phyloP scores from a whole-genome alignment of 352 stramenopile genomes.

The Phytophthora idaei region DNA sequence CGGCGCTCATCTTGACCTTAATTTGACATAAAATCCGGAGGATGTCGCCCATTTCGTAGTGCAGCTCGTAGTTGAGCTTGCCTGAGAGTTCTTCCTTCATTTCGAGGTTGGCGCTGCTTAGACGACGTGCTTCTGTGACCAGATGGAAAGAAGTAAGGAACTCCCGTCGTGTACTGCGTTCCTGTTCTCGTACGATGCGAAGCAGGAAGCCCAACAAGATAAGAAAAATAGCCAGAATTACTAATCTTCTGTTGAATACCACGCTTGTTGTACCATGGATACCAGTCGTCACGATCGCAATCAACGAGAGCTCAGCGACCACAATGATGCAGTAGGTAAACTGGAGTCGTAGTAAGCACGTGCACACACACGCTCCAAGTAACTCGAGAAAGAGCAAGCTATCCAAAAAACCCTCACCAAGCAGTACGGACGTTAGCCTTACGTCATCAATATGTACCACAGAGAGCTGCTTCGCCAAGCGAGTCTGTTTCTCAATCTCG shows the following conservation, averaged over 20 bases:
- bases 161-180: slow-evolving; percentile 47
- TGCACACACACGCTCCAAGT: slow-evolving; percentile 40
- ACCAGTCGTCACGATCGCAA: slow-evolving; percentile 39
- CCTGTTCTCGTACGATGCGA: slow-evolving; percentile 49
- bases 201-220: slow-evolving; percentile 41
- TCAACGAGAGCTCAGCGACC: slow-evolving; percentile 41
- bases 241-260: slow-evolving; percentile 29
- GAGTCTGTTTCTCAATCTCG: slow-evolving; percentile 44
- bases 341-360: slow-evolving; percentile 56
- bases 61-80: slow-evolving; percentile 67
- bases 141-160: slow-evolving; percentile 65
- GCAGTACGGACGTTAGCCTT: slow-evolving; percentile 20
- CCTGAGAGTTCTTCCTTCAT: slow-evolving; percentile 69
- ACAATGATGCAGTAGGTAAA: slow-evolving; percentile 57
- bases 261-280: slow-evolving; percentile 29
- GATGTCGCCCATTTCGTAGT: slow-evolving; percentile 81
- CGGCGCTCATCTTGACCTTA: slow-evolving; percentile 62
- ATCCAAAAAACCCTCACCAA: slow-evolving; percentile 48
- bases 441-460: slow-evolving; percentile 23
- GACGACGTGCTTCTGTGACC: slow-evolving; percentile 55
- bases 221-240: slow-evolving; percentile 40
- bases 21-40: slow-evolving; percentile 72
- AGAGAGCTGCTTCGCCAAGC: slow-evolving; percentile 16
- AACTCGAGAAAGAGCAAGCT: slow-evolving; percentile 55
- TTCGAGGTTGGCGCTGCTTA: slow-evolving; percentile 73